Evolutionary conservation across 129 eudicot genomes (phyloP).

Genomic region (Mikania micrantha): DNA sequence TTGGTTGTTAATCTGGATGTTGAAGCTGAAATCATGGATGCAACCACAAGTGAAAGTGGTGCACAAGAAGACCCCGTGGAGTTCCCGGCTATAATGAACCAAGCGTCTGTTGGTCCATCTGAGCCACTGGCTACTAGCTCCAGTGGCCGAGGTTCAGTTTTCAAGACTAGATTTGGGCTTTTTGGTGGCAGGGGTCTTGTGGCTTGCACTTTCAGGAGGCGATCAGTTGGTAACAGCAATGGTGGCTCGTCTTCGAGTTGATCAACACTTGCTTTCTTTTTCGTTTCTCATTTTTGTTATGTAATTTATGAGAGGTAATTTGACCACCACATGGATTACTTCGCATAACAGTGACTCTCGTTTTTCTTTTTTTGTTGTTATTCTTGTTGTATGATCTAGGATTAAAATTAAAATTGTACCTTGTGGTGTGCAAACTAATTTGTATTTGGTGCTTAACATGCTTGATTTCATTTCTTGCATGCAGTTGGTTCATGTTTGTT

Average conservation of each 20-base stretch:
- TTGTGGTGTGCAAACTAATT: conserved; percentile 4
- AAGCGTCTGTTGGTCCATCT: conserved; percentile 18
- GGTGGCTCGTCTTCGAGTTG: conserved; percentile 15
- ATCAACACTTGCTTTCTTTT: neutral
- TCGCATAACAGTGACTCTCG: neutral
- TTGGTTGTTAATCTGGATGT: conserved; percentile 73
- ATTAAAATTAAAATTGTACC: neutral
- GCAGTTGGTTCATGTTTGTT: neutral
- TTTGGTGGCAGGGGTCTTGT: conserved; percentile 65
- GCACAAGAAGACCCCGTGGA: conserved; percentile 48
- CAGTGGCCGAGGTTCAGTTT: conserved; percentile 37
- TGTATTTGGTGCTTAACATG: neutral
- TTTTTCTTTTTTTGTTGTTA: neutral
- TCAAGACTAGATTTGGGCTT: conserved; percentile 50
- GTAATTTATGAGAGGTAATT: conserved; percentile 14
- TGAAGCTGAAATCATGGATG: conserved; percentile 53
- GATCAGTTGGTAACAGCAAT: conserved; percentile 47
- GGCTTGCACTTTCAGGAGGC: conserved; percentile 53
- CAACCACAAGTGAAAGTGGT: conserved; percentile 58
- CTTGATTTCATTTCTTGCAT: neutral
- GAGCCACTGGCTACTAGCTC: conserved; percentile 34
- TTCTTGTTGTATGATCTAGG: neutral
- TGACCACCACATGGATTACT: neutral
- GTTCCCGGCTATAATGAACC: conserved; percentile 33
- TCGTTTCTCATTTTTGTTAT: neutral